Conservation (phyloP, 768 basidiomycete species). For the Phlebiopsis gigantea region DNA sequence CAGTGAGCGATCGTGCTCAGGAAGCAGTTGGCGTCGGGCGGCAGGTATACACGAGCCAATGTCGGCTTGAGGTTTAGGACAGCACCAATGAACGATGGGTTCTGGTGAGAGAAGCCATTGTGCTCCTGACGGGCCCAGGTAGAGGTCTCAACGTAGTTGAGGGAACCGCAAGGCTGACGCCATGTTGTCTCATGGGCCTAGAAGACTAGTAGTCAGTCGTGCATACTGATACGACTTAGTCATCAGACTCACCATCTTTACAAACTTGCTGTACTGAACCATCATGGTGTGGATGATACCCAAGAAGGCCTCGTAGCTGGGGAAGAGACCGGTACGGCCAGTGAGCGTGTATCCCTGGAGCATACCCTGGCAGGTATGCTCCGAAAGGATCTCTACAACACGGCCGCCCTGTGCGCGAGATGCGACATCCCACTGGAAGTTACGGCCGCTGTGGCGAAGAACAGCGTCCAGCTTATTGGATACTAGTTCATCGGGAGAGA, state of each 20-base stretch:
- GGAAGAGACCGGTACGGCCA: slow-evolving; percentile 80
- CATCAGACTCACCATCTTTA: slow-evolving; percentile 59
- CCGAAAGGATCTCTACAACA: slow-evolving; percentile 83
- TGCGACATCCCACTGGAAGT: slow-evolving; percentile 82
- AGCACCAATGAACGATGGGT: slow-evolving; percentile 81
- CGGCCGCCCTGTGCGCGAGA: slow-evolving; percentile 70
- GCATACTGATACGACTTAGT: not conserved
- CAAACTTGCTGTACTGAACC: slow-evolving; percentile 85
- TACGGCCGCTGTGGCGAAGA: slow-evolving; percentile 59
- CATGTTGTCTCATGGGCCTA: slow-evolving; percentile 55
- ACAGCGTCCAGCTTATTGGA: slow-evolving; percentile 87
- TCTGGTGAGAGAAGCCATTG: slow-evolving; percentile 89
- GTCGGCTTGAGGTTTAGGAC: slow-evolving; percentile 74
- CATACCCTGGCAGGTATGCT: slow-evolving; percentile 88
- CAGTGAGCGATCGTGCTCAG: slow-evolving; percentile 82
- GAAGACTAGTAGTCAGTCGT: not conserved
- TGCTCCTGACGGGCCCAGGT: slow-evolving; percentile 85
- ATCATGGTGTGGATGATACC: slow-evolving; percentile 89
- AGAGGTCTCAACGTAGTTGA: slow-evolving; percentile 86
- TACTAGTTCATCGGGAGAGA: slow-evolving; percentile 85
- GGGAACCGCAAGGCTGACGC: slow-evolving; percentile 63
- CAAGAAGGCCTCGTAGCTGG: slow-evolving; percentile 88
- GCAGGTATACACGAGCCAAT: slow-evolving; percentile 74
- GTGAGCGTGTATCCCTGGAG: slow-evolving; percentile 91
- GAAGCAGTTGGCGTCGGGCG: slow-evolving; percentile 88